Conservation (phyloP, 345 rosid genomes). For the Moringa oleifera region DNA sequence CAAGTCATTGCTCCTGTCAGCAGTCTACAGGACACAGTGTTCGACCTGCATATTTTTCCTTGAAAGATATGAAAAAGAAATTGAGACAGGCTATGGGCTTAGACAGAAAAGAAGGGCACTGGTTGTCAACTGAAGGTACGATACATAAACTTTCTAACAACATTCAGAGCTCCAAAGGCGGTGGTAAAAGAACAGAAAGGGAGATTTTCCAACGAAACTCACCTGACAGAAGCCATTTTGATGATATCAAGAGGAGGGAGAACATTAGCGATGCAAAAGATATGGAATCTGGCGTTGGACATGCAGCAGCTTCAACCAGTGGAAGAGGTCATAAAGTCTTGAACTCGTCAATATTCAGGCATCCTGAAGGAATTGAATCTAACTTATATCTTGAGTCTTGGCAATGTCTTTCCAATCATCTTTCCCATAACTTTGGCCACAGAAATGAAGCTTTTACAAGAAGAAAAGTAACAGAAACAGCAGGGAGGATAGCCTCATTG, state of each 20-base stretch:
- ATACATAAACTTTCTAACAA: conserved; percentile 8
- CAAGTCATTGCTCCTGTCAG: conserved; percentile 16
- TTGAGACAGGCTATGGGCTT: conserved; percentile 44
- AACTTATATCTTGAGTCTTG: conserved; percentile 17
- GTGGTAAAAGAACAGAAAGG: conserved; percentile 19
- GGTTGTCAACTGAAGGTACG: conserved; percentile 7
- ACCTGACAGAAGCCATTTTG: conserved; percentile 10
- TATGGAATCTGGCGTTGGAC: conserved; percentile 11
- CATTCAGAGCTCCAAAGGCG: conserved; percentile 14
- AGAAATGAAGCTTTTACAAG: conserved; percentile 28
- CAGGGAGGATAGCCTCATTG: conserved; percentile 29
- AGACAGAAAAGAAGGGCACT: conserved; percentile 29
- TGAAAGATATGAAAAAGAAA: conserved; percentile 53
- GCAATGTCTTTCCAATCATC: conserved; percentile 23
- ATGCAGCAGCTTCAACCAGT: conserved; percentile 23
- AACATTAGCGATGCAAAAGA: conserved; percentile 10
- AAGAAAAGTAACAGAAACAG: conserved; percentile 24
- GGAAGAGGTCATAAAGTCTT: conserved; percentile 26
- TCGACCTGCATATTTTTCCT: conserved; percentile 38
- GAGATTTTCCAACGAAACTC: conserved; percentile 18
- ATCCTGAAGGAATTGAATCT: conserved; percentile 30
- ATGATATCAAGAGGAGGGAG: conserved; percentile 15
- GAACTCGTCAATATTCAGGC: conserved; percentile 21
- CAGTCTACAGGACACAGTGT: conserved; percentile 19
- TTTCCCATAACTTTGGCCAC: conserved; percentile 23